Conservation (phyloP, 2,329 filamentous ascomycete species). For the Madurella fahalii region DNA sequence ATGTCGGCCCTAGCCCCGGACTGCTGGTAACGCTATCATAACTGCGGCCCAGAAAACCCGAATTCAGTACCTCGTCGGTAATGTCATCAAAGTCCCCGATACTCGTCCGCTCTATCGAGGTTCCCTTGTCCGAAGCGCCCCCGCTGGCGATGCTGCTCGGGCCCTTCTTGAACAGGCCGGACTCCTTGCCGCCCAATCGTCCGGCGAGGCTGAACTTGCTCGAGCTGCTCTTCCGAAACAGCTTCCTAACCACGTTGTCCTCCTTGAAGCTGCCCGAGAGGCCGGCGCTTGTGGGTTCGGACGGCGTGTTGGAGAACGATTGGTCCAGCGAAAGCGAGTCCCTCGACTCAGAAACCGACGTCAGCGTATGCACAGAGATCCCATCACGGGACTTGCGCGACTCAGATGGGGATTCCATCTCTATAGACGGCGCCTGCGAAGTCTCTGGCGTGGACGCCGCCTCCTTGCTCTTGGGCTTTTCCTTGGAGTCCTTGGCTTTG, state of each 20-base stretch:
- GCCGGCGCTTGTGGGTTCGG: conserved; percentile 44
- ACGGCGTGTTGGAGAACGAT: conserved; percentile 53
- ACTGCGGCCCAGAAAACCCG: conserved; percentile 48
- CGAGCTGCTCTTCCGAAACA: conserved; percentile 62
- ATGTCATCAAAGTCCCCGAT: conserved; percentile 54
- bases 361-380: conserved; percentile 54
- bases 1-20: conserved; percentile 49
- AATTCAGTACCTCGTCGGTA: conserved; percentile 41
- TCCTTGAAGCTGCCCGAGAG: conserved; percentile 40
- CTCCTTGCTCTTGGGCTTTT: conserved; percentile 37
- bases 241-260: conserved; percentile 56
- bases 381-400: conserved; percentile 54
- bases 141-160: conserved; percentile 46
- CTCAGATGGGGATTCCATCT: conserved; percentile 49
- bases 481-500: conserved; percentile 34
- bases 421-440: conserved; percentile 36
- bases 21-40: conserved; percentile 55
- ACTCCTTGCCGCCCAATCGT: conserved; percentile 50
- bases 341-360: conserved; percentile 57
- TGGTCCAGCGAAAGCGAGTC: conserved; percentile 56
- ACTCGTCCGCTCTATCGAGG: conserved; percentile 53
- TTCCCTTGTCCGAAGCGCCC: conserved; percentile 54
- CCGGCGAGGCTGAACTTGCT: conserved; percentile 62
- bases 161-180: conserved; percentile 54
- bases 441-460: conserved; percentile 30